Conservation (phyloP, 2,329 filamentous ascomycete species). For the Colletotrichum musicola region DNA sequence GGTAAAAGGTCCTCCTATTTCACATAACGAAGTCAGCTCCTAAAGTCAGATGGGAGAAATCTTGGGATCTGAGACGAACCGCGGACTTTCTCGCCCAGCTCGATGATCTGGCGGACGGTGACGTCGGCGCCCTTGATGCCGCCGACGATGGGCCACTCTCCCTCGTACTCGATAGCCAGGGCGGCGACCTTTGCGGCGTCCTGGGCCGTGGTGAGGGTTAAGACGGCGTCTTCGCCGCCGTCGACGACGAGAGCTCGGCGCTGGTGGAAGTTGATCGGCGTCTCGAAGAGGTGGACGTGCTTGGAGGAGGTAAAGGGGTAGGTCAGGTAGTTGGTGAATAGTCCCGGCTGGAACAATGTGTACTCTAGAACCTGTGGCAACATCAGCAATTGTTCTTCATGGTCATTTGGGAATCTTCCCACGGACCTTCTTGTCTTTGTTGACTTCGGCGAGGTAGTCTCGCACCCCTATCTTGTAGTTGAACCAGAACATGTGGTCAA, state of each 20-base stretch:
- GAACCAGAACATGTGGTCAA: conserved; percentile 60
- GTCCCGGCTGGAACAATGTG: conserved; percentile 65
- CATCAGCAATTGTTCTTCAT: not conserved
- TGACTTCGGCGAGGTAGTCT: conserved; percentile 64
- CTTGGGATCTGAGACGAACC: conserved; percentile 44
- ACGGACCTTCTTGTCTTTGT: conserved; percentile 57
- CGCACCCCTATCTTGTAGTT: conserved; percentile 62
- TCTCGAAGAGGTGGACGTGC: conserved; percentile 55
- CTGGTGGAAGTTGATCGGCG: conserved; percentile 53
- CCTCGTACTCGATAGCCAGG: conserved; percentile 57
- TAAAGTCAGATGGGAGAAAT: no score
- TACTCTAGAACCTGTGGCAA: conserved; percentile 65
- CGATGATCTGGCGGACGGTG: conserved; percentile 51
- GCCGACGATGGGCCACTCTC: conserved; percentile 56
- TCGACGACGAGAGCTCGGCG: conserved; percentile 57
- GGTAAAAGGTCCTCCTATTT: conserved; percentile 8
- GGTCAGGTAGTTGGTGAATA: conserved; percentile 68
- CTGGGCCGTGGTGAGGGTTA: conserved; percentile 58
- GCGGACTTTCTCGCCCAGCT: conserved; percentile 55
- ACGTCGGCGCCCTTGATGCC: conserved; percentile 56
- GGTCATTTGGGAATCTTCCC: not conserved
- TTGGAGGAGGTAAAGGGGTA: conserved; percentile 61
- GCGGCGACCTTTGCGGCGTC: conserved; percentile 58
- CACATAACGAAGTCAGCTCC: no score
- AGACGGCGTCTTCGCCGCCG: conserved; percentile 53